phyloP scores from a whole-genome alignment of 768 basidiomycete species.

The Coprinopsis marcescibilis region DNA sequence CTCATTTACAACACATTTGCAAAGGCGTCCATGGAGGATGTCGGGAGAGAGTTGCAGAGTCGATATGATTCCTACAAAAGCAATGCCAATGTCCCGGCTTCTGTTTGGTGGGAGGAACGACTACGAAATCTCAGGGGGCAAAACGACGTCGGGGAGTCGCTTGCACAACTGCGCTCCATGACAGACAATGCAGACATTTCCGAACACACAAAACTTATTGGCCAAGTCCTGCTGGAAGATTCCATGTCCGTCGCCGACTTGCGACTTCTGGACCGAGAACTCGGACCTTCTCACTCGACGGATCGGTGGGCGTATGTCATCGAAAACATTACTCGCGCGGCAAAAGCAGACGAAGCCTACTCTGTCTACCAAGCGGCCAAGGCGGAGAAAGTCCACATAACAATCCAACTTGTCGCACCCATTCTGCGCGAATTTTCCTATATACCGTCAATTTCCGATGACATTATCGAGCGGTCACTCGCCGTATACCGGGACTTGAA shows the following conservation, averaged over 20 bases:
- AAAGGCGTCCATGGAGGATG: too few relatives aligned
- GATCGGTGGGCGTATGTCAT: constrained; percentile 54
- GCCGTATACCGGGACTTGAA: constrained; percentile 45
- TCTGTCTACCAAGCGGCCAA: constrained; percentile 44
- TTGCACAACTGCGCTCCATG: too few relatives aligned
- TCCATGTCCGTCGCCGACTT: constrained; percentile 39
- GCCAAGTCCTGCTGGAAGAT: constrained; percentile 30
- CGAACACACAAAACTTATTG: background rate
- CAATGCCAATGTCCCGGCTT: too few relatives aligned
- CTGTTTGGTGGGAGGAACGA: too few relatives aligned
- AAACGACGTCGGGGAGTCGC: too few relatives aligned
- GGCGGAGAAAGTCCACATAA: constrained; percentile 38
- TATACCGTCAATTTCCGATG: constrained; percentile 29
- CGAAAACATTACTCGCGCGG: constrained; percentile 37
- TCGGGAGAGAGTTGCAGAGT: too few relatives aligned
- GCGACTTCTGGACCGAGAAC: constrained; percentile 31
- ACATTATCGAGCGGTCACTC: constrained; percentile 48
- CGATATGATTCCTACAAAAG: too few relatives aligned
- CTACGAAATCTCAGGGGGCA: too few relatives aligned
- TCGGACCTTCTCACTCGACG: constrained; percentile 34
- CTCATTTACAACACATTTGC: too few relatives aligned
- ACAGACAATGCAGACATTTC: background rate
- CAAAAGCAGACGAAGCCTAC: constrained; percentile 35
- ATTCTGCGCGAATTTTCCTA: constrained; percentile 48
- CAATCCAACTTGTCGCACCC: constrained; percentile 47